Conservation (phyloP, 2,329 filamentous ascomycete genomes). For the Colletotrichum orchidophilum region DNA sequence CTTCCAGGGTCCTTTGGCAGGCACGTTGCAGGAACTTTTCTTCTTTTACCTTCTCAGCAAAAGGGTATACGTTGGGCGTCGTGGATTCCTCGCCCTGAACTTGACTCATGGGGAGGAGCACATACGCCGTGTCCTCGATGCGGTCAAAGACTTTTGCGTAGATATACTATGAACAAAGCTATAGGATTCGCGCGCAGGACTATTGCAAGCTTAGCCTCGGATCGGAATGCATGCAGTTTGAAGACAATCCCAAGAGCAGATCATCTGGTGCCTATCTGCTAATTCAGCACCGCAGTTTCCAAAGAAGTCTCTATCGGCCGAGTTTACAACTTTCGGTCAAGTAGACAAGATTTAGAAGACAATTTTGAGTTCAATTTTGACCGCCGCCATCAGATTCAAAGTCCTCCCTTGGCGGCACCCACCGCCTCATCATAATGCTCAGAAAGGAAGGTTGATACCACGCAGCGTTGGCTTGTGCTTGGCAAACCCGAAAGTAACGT, state of each 20-base stretch:
- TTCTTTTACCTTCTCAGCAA: conserved; percentile 30
- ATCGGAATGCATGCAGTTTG: too few species aligned
- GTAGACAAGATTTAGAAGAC: too few species aligned
- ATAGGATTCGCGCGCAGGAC: too few species aligned
- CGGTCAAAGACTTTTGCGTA: conserved; percentile 4
- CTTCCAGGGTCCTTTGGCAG: conserved; percentile 15
- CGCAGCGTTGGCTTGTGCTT: conserved; percentile 18
- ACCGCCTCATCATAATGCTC: not conserved
- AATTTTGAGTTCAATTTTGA: too few species aligned
- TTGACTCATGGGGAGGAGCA: conserved; percentile 30
- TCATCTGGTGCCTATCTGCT: too few species aligned
- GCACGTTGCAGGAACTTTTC: conserved; percentile 15
- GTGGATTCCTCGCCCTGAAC: conserved; percentile 31
- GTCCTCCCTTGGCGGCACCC: not conserved
- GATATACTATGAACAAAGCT: conserved; percentile 1
- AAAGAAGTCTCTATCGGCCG: too few species aligned
- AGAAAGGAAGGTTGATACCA: conserved; percentile 35
- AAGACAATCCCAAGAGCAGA: too few species aligned
- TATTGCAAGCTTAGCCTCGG: not conserved
- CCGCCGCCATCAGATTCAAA: not conserved
- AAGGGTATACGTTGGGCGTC: conserved; percentile 29
- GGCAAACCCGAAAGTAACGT: conserved; percentile 17
- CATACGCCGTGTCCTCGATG: not conserved
- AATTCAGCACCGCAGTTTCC: too few species aligned
- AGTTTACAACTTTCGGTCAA: too few species aligned